Evolutionary conservation across 768 basidiomycete species (phyloP).

Genomic region (Brasilioporus rufonigricans): DNA sequence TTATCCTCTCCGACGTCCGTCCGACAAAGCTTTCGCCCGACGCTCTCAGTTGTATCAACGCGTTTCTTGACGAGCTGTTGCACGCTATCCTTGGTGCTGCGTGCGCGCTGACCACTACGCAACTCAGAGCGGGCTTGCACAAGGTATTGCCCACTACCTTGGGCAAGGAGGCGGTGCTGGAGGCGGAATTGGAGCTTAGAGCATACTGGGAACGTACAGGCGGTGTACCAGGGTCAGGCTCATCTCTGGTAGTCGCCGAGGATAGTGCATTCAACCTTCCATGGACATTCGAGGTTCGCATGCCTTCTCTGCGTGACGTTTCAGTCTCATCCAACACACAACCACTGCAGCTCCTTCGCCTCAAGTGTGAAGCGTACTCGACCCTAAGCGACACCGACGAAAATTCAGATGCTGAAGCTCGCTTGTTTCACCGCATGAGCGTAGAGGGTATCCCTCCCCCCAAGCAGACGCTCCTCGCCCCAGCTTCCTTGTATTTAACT

Average conservation of each 20-base stretch:
- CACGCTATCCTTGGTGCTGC: constrained; percentile 66
- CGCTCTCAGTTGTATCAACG: constrained; percentile 77
- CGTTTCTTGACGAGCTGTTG: constrained; percentile 81
- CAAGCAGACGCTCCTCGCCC: constrained; percentile 59
- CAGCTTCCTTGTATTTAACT: constrained; percentile 86
- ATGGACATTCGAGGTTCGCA: constrained; percentile 69
- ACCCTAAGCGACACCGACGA: constrained; percentile 81
- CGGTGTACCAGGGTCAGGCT: constrained; percentile 31
- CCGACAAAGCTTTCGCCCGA: constrained; percentile 83
- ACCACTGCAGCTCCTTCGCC: constrained; percentile 57
- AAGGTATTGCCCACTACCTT: constrained; percentile 74
- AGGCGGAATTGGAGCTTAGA: constrained; percentile 89
- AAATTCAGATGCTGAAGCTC: constrained; percentile 61
- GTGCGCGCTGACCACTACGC: constrained; percentile 69
- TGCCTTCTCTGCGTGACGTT: background rate
- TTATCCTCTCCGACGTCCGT: constrained; percentile 88
- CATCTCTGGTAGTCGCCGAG: constrained; percentile 36
- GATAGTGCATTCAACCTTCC: constrained; percentile 67
- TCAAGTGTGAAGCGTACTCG: constrained; percentile 89
- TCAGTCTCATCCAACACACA: constrained; percentile 11
- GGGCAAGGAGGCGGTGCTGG: constrained; percentile 88
- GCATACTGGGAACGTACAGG: constrained; percentile 82
- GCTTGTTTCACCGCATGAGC: constrained; percentile 60
- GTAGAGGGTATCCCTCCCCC: constrained; percentile 50
- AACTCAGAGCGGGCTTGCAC: constrained; percentile 68